Evolutionary conservation across 1,284 basidiomycete genomes (phyloP).

Genomic region (Sporisorium exsertum): DNA sequence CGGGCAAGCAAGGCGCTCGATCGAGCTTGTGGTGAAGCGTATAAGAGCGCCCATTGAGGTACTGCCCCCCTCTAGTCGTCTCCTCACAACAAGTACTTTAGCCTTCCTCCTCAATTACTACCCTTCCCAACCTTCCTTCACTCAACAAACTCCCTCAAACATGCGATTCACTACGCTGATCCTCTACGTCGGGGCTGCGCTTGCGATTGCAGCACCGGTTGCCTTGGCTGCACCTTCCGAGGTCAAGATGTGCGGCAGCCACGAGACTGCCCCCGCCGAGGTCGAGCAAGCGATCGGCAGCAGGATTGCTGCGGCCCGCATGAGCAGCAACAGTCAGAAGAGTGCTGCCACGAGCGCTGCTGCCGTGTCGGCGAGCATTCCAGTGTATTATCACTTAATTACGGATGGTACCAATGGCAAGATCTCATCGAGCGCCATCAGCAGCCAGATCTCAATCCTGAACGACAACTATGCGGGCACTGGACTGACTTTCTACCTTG

Average conservation of each 20-base stretch:
- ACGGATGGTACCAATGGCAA: constrained; percentile 47
- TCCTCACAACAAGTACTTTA: not conserved
- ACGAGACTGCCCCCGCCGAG: constrained; percentile 22
- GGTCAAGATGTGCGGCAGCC: constrained; percentile 26
- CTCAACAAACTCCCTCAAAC: not conserved
- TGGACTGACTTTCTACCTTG: constrained; percentile 73
- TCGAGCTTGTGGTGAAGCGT: no score
- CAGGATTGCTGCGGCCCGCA: constrained; percentile 12
- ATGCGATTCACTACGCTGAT: constrained; percentile 43
- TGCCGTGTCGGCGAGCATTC: constrained; percentile 31
- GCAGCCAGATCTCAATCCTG: constrained; percentile 73
- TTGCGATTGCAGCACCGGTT: constrained; percentile 24
- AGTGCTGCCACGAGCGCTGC: not conserved
- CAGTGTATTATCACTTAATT: constrained; percentile 52
- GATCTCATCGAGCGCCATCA: constrained; percentile 34
- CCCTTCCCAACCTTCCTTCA: no score
- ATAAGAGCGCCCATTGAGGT: no score
- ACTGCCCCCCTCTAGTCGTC: no score
- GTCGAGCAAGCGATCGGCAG: constrained; percentile 27
- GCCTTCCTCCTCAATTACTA: not conserved
- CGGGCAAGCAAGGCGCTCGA: no score
- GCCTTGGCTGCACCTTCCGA: constrained; percentile 25
- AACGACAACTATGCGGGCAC: constrained; percentile 72
- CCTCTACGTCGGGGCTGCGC: constrained; percentile 20
- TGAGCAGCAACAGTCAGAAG: not conserved